Evolutionary conservation across 805 yeast species (phyloP).

Genomic region (Kodamaea leandrae): DNA sequence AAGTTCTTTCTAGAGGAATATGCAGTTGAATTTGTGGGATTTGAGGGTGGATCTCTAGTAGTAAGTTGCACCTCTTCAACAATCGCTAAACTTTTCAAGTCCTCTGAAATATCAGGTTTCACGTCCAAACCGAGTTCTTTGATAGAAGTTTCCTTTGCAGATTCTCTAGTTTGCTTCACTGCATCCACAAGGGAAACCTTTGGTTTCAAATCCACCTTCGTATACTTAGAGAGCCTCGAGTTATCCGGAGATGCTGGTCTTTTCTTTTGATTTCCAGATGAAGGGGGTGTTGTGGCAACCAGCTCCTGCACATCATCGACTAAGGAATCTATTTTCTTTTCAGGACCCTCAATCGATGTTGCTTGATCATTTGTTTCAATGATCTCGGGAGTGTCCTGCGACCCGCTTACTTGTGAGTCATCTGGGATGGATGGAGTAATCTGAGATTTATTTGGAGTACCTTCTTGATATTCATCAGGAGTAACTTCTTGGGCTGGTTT

Average conservation of each 20-base stretch:
- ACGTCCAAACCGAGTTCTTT: slow-evolving; percentile 25
- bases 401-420: neutral
- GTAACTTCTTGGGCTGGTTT: neutral
- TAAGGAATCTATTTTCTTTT: no score
- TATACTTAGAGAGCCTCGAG: neutral
- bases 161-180: slow-evolving; percentile 23
- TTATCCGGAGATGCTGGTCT: neutral
- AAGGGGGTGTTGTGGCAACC: no score
- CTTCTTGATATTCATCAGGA: neutral
- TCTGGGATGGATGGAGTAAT: neutral
- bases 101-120: slow-evolving; percentile 7
- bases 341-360: no score
- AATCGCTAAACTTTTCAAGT: slow-evolving; percentile 33
- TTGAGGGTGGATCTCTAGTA: no score
- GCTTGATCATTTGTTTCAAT: neutral
- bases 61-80: slow-evolving; percentile 28
- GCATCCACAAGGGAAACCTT: slow-evolving; percentile 29
- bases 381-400: neutral
- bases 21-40: no score
- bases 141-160: slow-evolving; percentile 21
- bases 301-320: no score
- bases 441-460: neutral
- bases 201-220: slow-evolving; percentile 4
- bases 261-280: neutral
- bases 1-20: slow-evolving; percentile 31